phyloP scores from a whole-genome alignment of 2,329 filamentous ascomycete species.

The Dactylellina sp. region DNA sequence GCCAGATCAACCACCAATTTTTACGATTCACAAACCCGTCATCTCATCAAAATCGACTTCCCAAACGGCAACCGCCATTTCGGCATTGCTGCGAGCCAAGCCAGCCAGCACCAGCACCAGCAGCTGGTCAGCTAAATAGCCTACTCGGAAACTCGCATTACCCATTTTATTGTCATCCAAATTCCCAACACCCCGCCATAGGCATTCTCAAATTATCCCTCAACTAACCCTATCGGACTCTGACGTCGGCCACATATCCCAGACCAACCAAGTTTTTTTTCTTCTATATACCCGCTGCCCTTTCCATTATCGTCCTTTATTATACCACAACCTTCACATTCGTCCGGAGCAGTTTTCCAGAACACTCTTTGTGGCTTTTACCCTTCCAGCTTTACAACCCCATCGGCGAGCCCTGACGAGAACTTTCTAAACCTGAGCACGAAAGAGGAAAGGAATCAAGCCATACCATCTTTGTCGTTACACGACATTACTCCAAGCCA shows the following conservation, averaged over 20 bases:
- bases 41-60: conserved; percentile 17
- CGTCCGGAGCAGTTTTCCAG: conserved; percentile 44
- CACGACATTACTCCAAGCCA: background rate
- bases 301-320: conserved; percentile 23
- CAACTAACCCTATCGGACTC: conserved; percentile 17
- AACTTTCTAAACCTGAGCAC: background rate
- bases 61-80: conserved; percentile 15
- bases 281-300: conserved; percentile 21
- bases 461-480: background rate
- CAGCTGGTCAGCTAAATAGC: conserved; percentile 23
- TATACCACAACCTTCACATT: conserved; percentile 23
- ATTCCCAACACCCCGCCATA: too few relatives aligned
- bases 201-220: conserved; percentile 34
- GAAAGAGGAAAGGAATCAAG: background rate
- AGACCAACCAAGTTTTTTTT: conserved; percentile 45
- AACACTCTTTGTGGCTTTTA: background rate
- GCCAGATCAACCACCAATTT: conserved; percentile 30
- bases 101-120: too few relatives aligned
- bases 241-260: conserved; percentile 46
- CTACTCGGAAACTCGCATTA: conserved; percentile 17
- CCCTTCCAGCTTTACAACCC: background rate
- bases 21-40: conserved; percentile 15
- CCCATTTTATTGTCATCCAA: conserved; percentile 37
- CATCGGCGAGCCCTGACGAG: too few relatives aligned
- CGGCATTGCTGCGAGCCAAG: conserved; percentile 7